Percentiles rank a stretch among this genome's conserved stretches.
phyloP scores from a whole-genome alignment of 164 flowering plant genomes.

The Stephania yunnanensis region DNA sequence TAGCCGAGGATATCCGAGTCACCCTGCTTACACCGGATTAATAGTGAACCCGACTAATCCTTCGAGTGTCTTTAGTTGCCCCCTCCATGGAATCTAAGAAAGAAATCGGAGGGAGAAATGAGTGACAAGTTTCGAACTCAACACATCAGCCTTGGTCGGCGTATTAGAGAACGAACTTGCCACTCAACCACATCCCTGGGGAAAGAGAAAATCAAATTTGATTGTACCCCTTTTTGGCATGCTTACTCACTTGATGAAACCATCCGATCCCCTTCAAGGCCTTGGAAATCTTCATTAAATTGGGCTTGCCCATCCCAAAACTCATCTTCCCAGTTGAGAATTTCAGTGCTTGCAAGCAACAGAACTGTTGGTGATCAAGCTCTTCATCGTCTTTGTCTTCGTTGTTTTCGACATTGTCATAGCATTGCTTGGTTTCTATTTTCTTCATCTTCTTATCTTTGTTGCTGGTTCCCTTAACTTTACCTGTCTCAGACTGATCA shows the following conservation, averaged over 20 bases:
- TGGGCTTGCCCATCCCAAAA: slow-evolving; percentile 66
- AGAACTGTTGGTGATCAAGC: slow-evolving; percentile 38
- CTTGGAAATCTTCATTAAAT: slow-evolving; percentile 55
- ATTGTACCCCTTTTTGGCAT: slow-evolving; percentile 34
- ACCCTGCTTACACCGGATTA: too few relatives aligned
- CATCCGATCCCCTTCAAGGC: slow-evolving; percentile 77
- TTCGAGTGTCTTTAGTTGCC: too few relatives aligned
- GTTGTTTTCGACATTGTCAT: slow-evolving; percentile 18
- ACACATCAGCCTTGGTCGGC: too few relatives aligned
- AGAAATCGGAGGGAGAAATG: neutral
- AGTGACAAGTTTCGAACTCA: too few relatives aligned
- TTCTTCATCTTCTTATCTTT: slow-evolving; percentile 19
- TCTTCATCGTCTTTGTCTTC: slow-evolving; percentile 31
- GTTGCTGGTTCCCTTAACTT: slow-evolving; percentile 8
- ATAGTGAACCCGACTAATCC: too few relatives aligned
- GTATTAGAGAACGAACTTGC: too few relatives aligned
- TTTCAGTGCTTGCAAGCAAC: slow-evolving; percentile 80
- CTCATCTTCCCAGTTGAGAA: slow-evolving; percentile 84
- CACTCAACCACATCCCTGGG: too few relatives aligned
- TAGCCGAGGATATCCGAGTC: too few relatives aligned
- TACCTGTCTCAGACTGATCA: slow-evolving; percentile 35
- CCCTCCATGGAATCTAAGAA: neutral
- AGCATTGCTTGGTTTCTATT: slow-evolving; percentile 10
- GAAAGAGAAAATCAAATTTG: slow-evolving; percentile 5
- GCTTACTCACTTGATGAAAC: slow-evolving; percentile 43